phyloP scores from a whole-genome alignment of 2,329 filamentous ascomycete genomes.

The Acrodontium crateriforme region DNA sequence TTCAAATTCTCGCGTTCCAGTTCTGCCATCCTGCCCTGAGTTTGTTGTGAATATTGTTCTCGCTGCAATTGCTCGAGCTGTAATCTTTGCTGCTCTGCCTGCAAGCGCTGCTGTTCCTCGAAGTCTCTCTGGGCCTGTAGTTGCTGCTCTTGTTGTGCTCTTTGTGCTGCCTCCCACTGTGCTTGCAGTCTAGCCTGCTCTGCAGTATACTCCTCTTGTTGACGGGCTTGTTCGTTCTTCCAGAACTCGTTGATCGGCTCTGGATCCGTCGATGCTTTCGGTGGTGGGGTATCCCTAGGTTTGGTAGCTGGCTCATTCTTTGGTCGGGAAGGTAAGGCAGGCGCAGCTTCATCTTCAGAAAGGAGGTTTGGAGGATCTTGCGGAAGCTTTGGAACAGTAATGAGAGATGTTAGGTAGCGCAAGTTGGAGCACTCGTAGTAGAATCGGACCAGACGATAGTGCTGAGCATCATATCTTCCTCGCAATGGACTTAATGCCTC shows the following conservation, averaged over 20 bases:
- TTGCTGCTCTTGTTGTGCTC: constrained; percentile 68
- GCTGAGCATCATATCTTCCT: constrained; percentile 82
- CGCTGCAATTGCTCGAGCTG: constrained; percentile 81
- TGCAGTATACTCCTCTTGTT: constrained; percentile 89
- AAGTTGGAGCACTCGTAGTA: constrained; percentile 99
- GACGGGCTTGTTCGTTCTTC: constrained; percentile 80
- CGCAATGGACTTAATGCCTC: constrained; percentile 82
- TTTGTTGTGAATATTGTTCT: constrained; percentile 86
- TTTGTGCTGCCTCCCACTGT: constrained; percentile 68
- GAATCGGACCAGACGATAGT: constrained; percentile 91
- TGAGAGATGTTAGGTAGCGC: constrained; percentile 87
- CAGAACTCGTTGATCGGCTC: constrained; percentile 97
- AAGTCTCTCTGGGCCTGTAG: constrained; percentile 87
- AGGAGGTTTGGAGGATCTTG: constrained; percentile 86
- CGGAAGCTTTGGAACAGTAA: constrained; percentile 89
- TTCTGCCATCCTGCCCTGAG: constrained; percentile 88
- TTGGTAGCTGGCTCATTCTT: constrained; percentile 52
- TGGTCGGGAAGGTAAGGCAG: constrained; percentile 67
- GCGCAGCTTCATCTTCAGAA: constrained; percentile 62
- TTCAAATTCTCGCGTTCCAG: constrained; percentile 90
- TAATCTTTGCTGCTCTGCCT: constrained; percentile 78
- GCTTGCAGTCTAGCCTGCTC: constrained; percentile 82
- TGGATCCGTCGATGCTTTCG: constrained; percentile 61
- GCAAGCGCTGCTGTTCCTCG: constrained; percentile 78
- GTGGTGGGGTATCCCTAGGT: constrained; percentile 52